Evolutionary conservation across 768 basidiomycete species (phyloP).

Genomic region (Exidia glandulosa): DNA sequence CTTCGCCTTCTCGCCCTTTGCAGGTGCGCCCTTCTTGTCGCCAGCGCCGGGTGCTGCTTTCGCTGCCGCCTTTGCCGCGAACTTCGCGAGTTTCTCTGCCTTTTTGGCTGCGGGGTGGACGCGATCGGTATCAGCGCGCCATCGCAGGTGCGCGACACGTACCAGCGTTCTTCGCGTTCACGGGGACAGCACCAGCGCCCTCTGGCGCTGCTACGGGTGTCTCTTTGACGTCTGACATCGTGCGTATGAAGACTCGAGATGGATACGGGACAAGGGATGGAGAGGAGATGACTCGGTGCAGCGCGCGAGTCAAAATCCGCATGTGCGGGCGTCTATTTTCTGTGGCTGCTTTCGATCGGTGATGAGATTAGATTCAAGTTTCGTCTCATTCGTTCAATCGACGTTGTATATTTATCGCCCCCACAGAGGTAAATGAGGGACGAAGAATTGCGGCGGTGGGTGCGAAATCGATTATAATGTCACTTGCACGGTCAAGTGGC

Average conservation of each 20-base stretch:
- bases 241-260: background rate
- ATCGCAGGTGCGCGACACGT: background rate
- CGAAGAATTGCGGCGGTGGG: no score
- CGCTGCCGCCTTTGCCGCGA: constrained; percentile 52
- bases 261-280: background rate
- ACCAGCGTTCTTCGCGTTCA: background rate
- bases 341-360: background rate
- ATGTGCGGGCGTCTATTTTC: background rate
- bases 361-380: no score
- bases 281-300: background rate
- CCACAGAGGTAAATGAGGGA: no score
- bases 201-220: background rate
- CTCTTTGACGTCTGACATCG: background rate
- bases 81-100: constrained; percentile 38
- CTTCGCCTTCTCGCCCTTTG: constrained; percentile 63
- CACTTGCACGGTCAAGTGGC: no score
- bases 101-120: constrained; percentile 41
- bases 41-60: constrained; percentile 24
- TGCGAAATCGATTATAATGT: no score
- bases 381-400: background rate
- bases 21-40: constrained; percentile 58
- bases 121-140: background rate
- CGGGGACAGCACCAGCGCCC: background rate
- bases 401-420: no score
- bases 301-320: background rate